phyloP scores from a whole-genome alignment of 331 rosid genomes.

The Spiraea crenata region DNA sequence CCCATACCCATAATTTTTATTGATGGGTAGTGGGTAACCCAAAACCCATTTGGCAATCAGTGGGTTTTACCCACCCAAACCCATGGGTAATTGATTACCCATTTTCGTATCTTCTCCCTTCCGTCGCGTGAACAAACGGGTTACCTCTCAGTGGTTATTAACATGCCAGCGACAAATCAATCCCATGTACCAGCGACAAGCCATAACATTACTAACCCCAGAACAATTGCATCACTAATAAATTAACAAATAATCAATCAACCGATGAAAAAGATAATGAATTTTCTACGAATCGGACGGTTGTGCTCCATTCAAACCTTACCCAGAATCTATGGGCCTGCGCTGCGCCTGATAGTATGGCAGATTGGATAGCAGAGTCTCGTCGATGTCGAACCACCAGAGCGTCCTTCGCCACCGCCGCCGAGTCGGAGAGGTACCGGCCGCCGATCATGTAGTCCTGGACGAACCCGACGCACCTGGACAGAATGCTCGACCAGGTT shows the following conservation, averaged over 20 bases:
- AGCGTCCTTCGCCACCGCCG: slow-evolving; percentile 43
- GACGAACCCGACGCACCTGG: slow-evolving; percentile 45
- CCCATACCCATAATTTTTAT: too few relatives aligned
- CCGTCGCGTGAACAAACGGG: too few relatives aligned
- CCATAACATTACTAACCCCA: not conserved
- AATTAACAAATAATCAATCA: not conserved
- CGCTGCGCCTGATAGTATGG: slow-evolving; percentile 67
- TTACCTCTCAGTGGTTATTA: not conserved
- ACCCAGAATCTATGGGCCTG: slow-evolving; percentile 67
- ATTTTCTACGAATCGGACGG: slow-evolving; percentile 4
- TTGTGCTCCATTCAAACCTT: slow-evolving; percentile 4
- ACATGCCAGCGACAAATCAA: slow-evolving; percentile 1
- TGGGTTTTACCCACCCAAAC: too few relatives aligned
- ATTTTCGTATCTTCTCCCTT: too few relatives aligned
- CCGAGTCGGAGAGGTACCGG: slow-evolving; percentile 47
- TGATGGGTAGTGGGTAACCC: too few relatives aligned
- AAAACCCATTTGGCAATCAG: too few relatives aligned
- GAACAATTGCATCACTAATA: not conserved
- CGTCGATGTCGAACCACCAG: slow-evolving; percentile 94
- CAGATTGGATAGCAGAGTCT: slow-evolving; percentile 69
- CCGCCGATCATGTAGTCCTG: slow-evolving; percentile 53
- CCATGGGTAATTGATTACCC: too few relatives aligned
- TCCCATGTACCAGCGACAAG: not conserved
- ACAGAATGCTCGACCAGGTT: slow-evolving; percentile 48
- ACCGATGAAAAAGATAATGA: not conserved